Conservation (phyloP, 164 flowering plant genomes). For the Nymphaea colorata region DNA sequence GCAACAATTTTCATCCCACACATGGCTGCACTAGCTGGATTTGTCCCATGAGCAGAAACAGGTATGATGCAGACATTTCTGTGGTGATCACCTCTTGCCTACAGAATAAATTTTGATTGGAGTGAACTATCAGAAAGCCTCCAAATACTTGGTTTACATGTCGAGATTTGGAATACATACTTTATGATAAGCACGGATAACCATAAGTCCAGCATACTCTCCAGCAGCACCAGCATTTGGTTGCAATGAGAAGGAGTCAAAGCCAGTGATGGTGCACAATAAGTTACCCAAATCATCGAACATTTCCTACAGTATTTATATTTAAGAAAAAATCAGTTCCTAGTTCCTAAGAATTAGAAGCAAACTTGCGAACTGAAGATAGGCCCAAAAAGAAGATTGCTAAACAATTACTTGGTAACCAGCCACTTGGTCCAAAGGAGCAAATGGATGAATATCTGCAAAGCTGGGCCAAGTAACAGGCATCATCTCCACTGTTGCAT, state of each 20-base stretch:
- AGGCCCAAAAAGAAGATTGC: neutral
- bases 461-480: conserved; percentile 95
- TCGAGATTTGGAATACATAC: conserved; percentile 23
- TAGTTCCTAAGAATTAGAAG: neutral
- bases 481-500: conserved; percentile 97
- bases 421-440: conserved; percentile 74
- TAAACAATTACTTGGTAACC: conserved; percentile 72
- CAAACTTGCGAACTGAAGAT: neutral
- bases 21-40: conserved; percentile 99
- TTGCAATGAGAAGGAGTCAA: conserved; percentile 96
- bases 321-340: too few species aligned
- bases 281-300: conserved; percentile 71
- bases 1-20: conserved; percentile 98
- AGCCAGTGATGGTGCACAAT: conserved; percentile 89
- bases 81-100: conserved; percentile 95
- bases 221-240: conserved; percentile 99
- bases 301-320: conserved; percentile 59
- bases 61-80: conserved; percentile 96
- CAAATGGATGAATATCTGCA: conserved; percentile 82
- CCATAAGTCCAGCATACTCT: conserved; percentile 98
- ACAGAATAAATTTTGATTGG: conserved; percentile 2
- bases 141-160: neutral
- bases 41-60: conserved; percentile 97
- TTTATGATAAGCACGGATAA: conserved; percentile 95
- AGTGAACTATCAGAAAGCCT: neutral